Evolutionary conservation across 495 filamentous ascomycete species (phyloP).

Genomic region (Penicillium robsamsonii): DNA sequence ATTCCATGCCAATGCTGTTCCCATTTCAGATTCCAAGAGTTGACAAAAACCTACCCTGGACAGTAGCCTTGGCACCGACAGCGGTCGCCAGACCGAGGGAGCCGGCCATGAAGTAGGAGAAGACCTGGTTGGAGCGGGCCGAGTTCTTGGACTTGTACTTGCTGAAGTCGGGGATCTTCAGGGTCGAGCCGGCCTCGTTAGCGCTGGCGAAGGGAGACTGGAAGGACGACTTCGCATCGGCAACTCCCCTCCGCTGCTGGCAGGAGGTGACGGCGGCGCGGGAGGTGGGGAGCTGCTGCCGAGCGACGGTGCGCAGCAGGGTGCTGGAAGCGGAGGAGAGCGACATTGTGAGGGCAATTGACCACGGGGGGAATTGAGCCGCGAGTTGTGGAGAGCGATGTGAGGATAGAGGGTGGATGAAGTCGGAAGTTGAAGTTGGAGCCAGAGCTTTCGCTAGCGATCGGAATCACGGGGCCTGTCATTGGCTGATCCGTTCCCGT

Average conservation of each 20-base stretch:
- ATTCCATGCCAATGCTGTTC: not conserved
- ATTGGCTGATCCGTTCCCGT: constrained; percentile 41
- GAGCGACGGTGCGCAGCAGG: constrained; percentile 51
- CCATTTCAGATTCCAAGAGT: constrained; percentile 7
- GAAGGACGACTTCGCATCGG: constrained; percentile 50
- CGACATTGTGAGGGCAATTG: constrained; percentile 46
- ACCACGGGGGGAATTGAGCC: constrained; percentile 39
- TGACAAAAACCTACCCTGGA: constrained; percentile 72
- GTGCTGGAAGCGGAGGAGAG: constrained; percentile 48
- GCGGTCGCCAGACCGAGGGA: constrained; percentile 87
- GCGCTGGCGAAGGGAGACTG: constrained; percentile 50
- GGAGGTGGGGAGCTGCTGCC: constrained; percentile 45
- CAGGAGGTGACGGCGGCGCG: constrained; percentile 49
- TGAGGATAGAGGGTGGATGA: constrained; percentile 36
- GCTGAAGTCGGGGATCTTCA: constrained; percentile 83
- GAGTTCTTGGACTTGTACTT: constrained; percentile 74
- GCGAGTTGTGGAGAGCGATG: constrained; percentile 24
- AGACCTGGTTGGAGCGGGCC: constrained; percentile 72
- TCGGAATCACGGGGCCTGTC: constrained; percentile 46
- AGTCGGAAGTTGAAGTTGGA: constrained; percentile 44
- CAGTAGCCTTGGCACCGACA: constrained; percentile 91
- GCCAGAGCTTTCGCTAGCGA: constrained; percentile 48
- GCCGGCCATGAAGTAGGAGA: constrained; percentile 97
- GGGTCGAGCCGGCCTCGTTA: constrained; percentile 46
- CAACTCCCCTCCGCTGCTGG: constrained; percentile 48